phyloP scores from a whole-genome alignment of 495 filamentous ascomycete species.

The Opeltia flavorubescens region DNA sequence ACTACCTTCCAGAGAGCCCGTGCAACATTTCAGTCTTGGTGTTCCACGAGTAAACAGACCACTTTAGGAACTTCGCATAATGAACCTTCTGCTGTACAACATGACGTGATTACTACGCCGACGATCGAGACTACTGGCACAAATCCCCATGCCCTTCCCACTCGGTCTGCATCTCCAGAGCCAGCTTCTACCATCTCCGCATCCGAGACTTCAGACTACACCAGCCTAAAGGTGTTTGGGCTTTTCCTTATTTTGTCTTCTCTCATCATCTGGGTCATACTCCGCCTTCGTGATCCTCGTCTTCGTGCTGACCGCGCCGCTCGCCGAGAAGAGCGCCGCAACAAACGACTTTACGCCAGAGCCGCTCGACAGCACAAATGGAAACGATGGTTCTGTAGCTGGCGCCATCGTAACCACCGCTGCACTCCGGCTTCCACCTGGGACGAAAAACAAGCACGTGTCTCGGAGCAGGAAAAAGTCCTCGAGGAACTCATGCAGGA shows the following conservation, averaged over 20 bases:
- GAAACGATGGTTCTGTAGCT: conserved; percentile 21
- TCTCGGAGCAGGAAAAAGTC: conserved; percentile 20
- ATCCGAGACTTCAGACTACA: neutral
- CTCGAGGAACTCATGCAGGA: conserved; percentile 17
- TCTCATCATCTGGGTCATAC: conserved; percentile 21
- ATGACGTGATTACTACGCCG: neutral
- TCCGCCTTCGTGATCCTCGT: conserved; percentile 20
- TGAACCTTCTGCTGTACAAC: neutral
- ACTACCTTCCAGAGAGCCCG: neutral
- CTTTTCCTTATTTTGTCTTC: conserved; percentile 18
- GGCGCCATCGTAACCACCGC: conserved; percentile 10
- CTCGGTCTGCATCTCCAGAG: neutral
- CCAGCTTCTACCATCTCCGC: neutral
- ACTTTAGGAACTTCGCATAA: neutral
- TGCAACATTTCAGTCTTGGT: conserved; percentile 1
- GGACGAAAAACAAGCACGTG: conserved; percentile 14
- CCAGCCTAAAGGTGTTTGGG: conserved; percentile 11
- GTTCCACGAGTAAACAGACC: neutral
- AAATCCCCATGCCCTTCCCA: neutral
- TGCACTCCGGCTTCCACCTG: neutral
- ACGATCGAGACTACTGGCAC: neutral
- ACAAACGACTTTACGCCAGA: conserved; percentile 25
- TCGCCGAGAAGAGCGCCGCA: conserved; percentile 25
- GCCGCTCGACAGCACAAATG: conserved; percentile 26
- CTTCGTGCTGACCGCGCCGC: conserved; percentile 24